Percentiles rank a stretch among this genome's conserved stretches.
These are phyloP conservation scores for Candida sanyaensis DNA, from an alignment of 1,139 yeast species.

Conservation along the genomic window DNA sequence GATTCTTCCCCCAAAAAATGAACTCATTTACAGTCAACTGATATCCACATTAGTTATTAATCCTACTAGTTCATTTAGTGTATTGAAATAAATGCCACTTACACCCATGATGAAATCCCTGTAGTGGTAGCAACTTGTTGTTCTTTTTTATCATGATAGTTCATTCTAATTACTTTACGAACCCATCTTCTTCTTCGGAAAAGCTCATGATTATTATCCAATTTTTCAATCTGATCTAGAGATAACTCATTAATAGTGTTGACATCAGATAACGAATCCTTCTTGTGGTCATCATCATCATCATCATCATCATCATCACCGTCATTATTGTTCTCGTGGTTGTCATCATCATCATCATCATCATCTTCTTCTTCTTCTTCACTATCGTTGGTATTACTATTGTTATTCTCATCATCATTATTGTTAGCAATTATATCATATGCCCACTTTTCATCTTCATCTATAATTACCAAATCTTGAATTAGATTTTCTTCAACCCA, in stretches of 20 bases:
- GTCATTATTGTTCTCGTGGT: no score
- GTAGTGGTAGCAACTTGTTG: constrained; percentile 6
- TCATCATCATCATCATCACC: no score
- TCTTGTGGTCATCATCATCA: constrained; percentile 13
- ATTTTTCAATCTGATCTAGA: constrained; percentile 3
- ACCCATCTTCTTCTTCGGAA: constrained; percentile 61
- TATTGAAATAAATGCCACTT: neutral
- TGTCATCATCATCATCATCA: no score
- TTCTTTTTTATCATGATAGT: constrained; percentile 11
- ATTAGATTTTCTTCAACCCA: constrained; percentile 60
- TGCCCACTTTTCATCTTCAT: constrained; percentile 77
- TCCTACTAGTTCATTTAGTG: no score
- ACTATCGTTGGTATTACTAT: constrained; percentile 12
- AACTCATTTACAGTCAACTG: no score
- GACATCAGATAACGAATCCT: neutral
- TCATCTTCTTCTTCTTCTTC: no score
- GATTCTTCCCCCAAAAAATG: no score
- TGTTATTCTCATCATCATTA: constrained; percentile 15
- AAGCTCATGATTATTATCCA: constrained; percentile 12
- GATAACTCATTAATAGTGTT: constrained; percentile 4
- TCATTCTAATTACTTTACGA: constrained; percentile 12
- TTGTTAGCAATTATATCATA: constrained; percentile 43
- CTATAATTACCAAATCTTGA: constrained; percentile 56
- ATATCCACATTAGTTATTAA: no score
- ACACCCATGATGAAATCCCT: constrained; percentile 11